Conservation (phyloP, 2,329 filamentous ascomycete genomes). For the Bipolaris bicolor region DNA sequence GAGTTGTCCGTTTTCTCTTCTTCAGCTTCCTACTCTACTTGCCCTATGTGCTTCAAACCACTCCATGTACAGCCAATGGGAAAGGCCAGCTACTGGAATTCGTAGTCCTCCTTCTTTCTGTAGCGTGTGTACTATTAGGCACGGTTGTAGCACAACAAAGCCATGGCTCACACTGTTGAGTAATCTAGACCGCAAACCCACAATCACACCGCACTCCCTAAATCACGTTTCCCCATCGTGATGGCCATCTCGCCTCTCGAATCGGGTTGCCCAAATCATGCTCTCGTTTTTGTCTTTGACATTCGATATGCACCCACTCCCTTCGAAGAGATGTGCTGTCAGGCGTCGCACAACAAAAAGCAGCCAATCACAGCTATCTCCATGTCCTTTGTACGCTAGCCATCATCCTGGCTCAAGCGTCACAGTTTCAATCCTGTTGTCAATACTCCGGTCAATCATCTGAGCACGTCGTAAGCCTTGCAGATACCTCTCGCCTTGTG, state of each 20-base stretch:
- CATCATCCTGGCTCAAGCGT: constrained; percentile 5
- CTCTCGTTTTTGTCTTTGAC: not conserved
- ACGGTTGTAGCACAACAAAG: too few relatives aligned
- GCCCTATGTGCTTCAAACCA: not conserved
- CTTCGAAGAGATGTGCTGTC: not conserved
- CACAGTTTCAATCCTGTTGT: constrained; percentile 4
- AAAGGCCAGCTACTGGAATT: too few relatives aligned
- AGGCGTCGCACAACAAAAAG: not conserved
- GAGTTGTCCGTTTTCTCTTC: not conserved
- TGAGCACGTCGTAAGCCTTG: not conserved
- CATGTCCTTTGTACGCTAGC: constrained; percentile 1
- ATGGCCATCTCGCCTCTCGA: not conserved
- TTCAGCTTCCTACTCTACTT: not conserved
- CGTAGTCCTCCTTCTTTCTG: not conserved
- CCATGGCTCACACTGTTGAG: not conserved
- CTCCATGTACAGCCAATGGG: not conserved
- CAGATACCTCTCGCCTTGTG: not conserved
- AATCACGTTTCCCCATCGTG: not conserved
- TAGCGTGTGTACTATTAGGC: too few relatives aligned
- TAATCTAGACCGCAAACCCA: not conserved
- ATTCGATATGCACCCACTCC: not conserved
- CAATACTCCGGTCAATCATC: not conserved
- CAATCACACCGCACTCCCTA: not conserved
- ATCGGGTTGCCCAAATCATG: not conserved
- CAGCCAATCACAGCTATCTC: constrained; percentile 4